phyloP scores from a whole-genome alignment of 805 yeast species.

The Wickerhamomyces chaumierensis region DNA sequence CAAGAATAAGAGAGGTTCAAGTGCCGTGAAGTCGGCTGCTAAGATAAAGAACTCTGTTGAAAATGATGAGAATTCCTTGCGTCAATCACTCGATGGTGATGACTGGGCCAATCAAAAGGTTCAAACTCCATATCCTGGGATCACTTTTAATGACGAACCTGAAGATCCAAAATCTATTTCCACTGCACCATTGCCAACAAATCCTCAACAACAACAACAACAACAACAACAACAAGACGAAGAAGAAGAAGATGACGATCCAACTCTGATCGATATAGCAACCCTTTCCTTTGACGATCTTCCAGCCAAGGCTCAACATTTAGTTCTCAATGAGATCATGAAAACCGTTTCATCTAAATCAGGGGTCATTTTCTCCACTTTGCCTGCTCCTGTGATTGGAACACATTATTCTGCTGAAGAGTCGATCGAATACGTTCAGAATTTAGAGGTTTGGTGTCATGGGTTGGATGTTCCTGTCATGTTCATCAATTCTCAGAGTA shows the following conservation, averaged over 20 bases:
- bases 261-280: constrained; percentile 19
- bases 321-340: constrained; percentile 84
- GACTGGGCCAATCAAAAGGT: too few species aligned
- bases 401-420: constrained; percentile 62
- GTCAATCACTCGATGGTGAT: too few species aligned
- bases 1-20: not conserved
- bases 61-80: too few species aligned
- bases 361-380: constrained; percentile 73
- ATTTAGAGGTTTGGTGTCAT: constrained; percentile 70
- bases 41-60: too few species aligned
- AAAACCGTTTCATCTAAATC: constrained; percentile 46
- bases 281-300: constrained; percentile 61
- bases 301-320: constrained; percentile 88
- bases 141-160: too few species aligned
- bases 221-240: not conserved
- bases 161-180: too few species aligned
- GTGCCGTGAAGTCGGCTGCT: not conserved
- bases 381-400: constrained; percentile 82
- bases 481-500: constrained; percentile 81
- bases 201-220: not conserved
- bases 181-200: not conserved
- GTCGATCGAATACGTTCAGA: constrained; percentile 64
- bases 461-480: constrained; percentile 68
- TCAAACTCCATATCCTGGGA: too few species aligned
- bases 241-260: not conserved